phyloP scores from a whole-genome alignment of 441 rosid species.

The Pelargonium cotyledonis region DNA sequence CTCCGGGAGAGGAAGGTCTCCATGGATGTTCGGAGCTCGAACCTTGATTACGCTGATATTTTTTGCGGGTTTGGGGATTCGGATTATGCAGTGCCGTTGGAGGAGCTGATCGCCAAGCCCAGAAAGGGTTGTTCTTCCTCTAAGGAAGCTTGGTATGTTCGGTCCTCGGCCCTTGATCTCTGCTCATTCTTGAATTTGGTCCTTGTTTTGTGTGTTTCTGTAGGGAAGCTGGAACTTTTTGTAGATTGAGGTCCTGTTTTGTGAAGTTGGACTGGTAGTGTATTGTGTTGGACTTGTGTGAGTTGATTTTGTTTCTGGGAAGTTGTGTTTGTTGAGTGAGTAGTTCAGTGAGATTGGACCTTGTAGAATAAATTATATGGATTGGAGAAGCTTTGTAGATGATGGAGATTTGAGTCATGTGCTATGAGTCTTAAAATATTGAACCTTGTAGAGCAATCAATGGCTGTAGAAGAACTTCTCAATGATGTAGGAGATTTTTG shows the following conservation, averaged over 20 bases:
- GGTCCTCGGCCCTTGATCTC: not conserved
- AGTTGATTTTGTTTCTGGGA: not conserved
- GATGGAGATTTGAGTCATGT: not conserved
- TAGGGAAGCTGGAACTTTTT: not conserved
- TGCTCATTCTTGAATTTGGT: not conserved
- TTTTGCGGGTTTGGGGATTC: constrained; percentile 59
- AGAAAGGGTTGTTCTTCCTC: constrained; percentile 24
- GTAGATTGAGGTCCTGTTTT: not conserved
- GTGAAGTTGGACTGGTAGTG: not conserved
- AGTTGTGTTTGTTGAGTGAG: not conserved
- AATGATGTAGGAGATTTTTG: not conserved
- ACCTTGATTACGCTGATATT: constrained; percentile 68
- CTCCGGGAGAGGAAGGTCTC: constrained; percentile 41
- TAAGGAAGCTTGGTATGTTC: constrained; percentile 29
- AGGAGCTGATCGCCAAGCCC: constrained; percentile 42
- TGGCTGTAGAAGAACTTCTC: not conserved
- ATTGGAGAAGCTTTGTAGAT: not conserved
- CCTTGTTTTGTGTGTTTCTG: not conserved
- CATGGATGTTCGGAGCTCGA: constrained; percentile 47
- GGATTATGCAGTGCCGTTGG: constrained; percentile 48
- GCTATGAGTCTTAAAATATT: constrained; percentile 1
- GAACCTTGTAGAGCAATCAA: not conserved
- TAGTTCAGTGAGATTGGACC: constrained; percentile 2
- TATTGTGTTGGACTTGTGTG: no score
- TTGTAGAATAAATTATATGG: not conserved